Base-by-base conservation (phyloP, 768 basidiomycete genomes). In the Termitomyces titanicus region DNA sequence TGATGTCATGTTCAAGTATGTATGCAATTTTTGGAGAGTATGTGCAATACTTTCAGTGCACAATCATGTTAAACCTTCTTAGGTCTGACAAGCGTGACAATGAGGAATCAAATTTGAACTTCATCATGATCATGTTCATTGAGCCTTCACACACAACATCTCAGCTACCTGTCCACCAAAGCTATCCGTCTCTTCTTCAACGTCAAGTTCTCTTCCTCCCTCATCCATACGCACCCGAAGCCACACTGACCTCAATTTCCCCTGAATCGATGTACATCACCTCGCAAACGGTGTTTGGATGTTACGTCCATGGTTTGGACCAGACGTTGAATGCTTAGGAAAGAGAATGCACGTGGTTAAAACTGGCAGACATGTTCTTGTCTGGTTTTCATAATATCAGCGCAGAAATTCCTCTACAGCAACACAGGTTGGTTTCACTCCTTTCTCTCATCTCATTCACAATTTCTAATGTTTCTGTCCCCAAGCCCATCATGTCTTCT, bases 1-100 rank as follows among this genome's bases (percentile, higher is more conserved):
- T 63, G 89, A 94, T 62, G 86, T 94, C 53, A 83, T 89, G 42
- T 67, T 94, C 53, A 82, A 85, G 88, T 90, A 57, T 12, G 37
- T n/a, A n/a, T n/a, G n/a, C n/a, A n/a, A n/a, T n/a, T n/a, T n/a
- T n/a, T n/a, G n/a, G n/a, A n/a, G n/a, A n/a, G n/a, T n/a, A n/a
- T n/a, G n/a, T n/a, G n/a, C n/a, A n/a, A n/a, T n/a, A n/a, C n/a
- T n/a, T n/a, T n/a, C n/a, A n/a, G n/a, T n/a, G n/a, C n/a, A n/a
- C n/a, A n/a, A n/a, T n/a, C n/a, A n/a, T n/a, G n/a, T n/a, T n/a
- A n/a, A n/a, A n/a, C n/a, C n/a, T n/a, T n/a, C n/a, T n/a, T n/a
- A n/a, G n/a, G n/a, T n/a, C n/a, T n/a, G n/a, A n/a, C n/a, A n/a
- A n/a, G n/a, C n/a, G n/a, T n/a, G n/a, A n/a, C n/a, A n/a, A n/a